Base-by-base conservation (phyloP, 1,284 basidiomycete genomes). In the Trichosporon ovoides region DNA sequence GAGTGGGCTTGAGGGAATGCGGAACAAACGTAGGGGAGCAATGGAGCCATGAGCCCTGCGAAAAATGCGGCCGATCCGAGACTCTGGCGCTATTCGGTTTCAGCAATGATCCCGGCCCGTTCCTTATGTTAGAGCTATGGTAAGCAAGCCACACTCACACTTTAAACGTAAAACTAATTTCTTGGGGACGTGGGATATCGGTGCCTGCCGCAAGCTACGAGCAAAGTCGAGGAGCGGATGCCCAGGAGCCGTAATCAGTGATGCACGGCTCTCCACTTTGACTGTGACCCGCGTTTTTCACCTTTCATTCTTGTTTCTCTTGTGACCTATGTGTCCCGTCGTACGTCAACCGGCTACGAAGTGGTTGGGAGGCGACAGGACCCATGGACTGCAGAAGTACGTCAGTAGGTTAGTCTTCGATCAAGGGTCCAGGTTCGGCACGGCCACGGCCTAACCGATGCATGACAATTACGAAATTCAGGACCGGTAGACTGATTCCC, bases 101-200 rank as follows among this genome's bases (percentile, higher is more conserved):
- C 28, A 31, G 28, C 28, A 31, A 31, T 9, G 28, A 31, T 31
- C 28, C 5, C 28, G 28, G 28, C 5, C 28, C 28, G 28, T 31
- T 31, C 28, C 28, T 4, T 9, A n/a, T 31, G 28, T 4, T 9
- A 31, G 28, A 31, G 28, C 28, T 31, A 31, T 31, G 28, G 28
- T 31, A 31, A 31, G 24, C 43, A 48, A 48, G 43, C 43, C 43
- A 48, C 43, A 48, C 43, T 48, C 43, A 48, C 24, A 48, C 43
- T 48, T 48, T 48, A 48, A 48, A 48, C 43, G 43, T 48, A 48
- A 48, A 48, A n/a, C 24, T n/a, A 48, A 31, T 28, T 16, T 31
- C 10, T n/a, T n/a, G n/a, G n/a, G 16, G 14, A n/a, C 28, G 22
- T 46, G 22, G 40, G 24, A 22, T 22, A 31, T 22, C 43, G 43